Base-by-base conservation (phyloP, 805 yeast species). In the Candida chilensis region DNA sequence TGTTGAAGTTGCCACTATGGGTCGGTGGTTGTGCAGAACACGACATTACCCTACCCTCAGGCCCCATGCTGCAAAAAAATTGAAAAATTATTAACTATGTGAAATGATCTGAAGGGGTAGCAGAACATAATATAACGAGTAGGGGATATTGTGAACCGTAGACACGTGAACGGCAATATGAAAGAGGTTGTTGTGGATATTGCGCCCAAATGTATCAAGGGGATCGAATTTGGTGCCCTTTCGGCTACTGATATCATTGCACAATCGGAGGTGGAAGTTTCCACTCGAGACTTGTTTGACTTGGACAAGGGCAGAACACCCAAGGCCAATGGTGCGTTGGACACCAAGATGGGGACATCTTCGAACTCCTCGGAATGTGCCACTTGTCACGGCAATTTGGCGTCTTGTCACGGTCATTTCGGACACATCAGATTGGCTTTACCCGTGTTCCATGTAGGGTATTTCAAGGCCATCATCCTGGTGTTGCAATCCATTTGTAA, bases 401-500 rank as follows among this genome's bases (percentile, higher is more conserved):
- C 95, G 0, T 73, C 95, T 2, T 92, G 99, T 54, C 96, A 90
- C 58, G 99, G 99, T 35, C 99, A 92, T 60, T 92, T 92, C 53
- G 99, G 99, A 25, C 96, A 94, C 48, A 74, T 92, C 39, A 74
- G 85, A 45, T 67, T 92, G 31, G 95, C 97, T 0, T 63, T 92
- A 27, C 99, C 99, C 2, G 97, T 88, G 10, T 92, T 90, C 60
- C 98, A 92, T 49, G 92, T 92, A 28, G 99, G 99, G 13, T 92
- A 88, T 54, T 92, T 92, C 68, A 90, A 90, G 52, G 78, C 88
- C 26, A 82, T 86, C 15, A 82, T 92, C 40, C 81, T 77, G 47
- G 87, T 92, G 24, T 58, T 92, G 32, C 98, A 92, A 54, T 74
- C 84, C 32, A 77, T 92, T 37, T 92, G 99, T 64, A 92, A 92